Evolutionary conservation across 2,329 filamentous ascomycete genomes (phyloP).

Genomic region (Aspergillus ruber): DNA sequence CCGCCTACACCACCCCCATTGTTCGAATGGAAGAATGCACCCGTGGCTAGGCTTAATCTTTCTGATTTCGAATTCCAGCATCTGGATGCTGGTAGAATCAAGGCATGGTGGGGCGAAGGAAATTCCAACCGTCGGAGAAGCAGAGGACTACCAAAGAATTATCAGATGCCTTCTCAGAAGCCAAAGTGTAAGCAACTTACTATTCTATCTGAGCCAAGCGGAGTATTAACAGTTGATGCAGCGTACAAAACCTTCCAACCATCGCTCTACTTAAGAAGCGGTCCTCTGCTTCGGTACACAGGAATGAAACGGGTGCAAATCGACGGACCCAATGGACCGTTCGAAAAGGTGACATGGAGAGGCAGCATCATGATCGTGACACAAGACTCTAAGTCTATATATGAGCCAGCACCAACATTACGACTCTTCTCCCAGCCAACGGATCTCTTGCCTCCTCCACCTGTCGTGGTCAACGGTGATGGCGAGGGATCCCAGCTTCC

Average conservation of each 20-base stretch:
- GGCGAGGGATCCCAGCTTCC: slow-evolving; percentile 56
- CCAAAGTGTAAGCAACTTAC: slow-evolving; percentile 22
- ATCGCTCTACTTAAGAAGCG: slow-evolving; percentile 77
- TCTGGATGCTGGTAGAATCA: slow-evolving; percentile 43
- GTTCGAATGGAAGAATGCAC: slow-evolving; percentile 64
- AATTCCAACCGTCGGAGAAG: slow-evolving; percentile 43
- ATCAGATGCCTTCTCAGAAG: slow-evolving; percentile 27
- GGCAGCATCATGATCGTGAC: slow-evolving; percentile 96
- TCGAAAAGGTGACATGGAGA: slow-evolving; percentile 76
- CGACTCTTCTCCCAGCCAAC: slow-evolving; percentile 82
- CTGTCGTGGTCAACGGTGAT: slow-evolving; percentile 55
- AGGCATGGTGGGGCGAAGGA: slow-evolving; percentile 71
- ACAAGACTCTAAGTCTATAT: slow-evolving; percentile 72
- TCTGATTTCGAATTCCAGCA: slow-evolving; percentile 55
- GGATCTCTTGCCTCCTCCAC: slow-evolving; percentile 72
- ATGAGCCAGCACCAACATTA: slow-evolving; percentile 68
- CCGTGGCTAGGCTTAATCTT: slow-evolving; percentile 55
- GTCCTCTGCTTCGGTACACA: slow-evolving; percentile 82
- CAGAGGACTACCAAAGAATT: slow-evolving; percentile 35
- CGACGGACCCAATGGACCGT: slow-evolving; percentile 25
- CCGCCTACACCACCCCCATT: slow-evolving; percentile 41
- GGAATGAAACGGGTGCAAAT: slow-evolving; percentile 60
- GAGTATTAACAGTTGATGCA: slow-evolving; percentile 36
- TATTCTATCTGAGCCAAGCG: background rate
- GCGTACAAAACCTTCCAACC: slow-evolving; percentile 68